These are phyloP conservation scores for Lodderomyces metapsilosis DNA, from an alignment of 1,139 yeast genomes.

Conservation along the genomic window DNA sequence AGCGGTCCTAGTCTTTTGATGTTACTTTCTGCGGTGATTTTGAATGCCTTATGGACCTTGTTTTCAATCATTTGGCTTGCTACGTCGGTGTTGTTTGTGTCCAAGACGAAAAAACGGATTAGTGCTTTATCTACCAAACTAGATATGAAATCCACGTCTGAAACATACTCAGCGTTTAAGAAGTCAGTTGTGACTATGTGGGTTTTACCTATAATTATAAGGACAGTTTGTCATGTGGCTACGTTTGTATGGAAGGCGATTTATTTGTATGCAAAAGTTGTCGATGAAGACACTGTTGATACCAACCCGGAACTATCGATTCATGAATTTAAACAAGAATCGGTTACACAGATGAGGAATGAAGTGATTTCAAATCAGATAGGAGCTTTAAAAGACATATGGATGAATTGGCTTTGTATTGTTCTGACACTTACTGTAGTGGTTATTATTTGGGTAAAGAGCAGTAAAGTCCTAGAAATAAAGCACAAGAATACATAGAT, in stretches of 20 bases:
- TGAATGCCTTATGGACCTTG: background rate
- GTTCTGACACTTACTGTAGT: conserved; percentile 20
- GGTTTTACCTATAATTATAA: conserved; percentile 23
- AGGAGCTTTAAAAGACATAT: conserved; percentile 5
- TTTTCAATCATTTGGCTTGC: conserved; percentile 16
- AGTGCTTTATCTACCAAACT: conserved; percentile 26
- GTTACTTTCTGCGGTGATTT: background rate
- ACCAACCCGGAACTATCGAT: background rate
- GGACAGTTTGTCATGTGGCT: conserved; percentile 4
- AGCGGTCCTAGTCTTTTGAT: background rate
- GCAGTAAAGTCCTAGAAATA: conserved; percentile 26
- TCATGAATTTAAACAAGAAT: background rate
- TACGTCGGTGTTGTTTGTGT: conserved; percentile 21
- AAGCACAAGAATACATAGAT: background rate
- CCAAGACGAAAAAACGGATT: conserved; percentile 29
- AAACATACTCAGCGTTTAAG: conserved; percentile 24
- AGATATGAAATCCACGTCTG: conserved; percentile 18
- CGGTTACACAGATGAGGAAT: background rate
- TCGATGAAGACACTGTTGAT: background rate
- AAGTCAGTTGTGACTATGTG: conserved; percentile 29
- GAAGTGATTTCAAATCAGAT: background rate
- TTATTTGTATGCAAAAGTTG: background rate
- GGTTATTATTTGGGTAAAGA: conserved; percentile 35
- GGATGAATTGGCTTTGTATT: conserved; percentile 17
- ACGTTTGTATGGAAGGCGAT: background rate